phyloP scores from a whole-genome alignment of 148 eudicot genomes.

The Camellia japonica region DNA sequence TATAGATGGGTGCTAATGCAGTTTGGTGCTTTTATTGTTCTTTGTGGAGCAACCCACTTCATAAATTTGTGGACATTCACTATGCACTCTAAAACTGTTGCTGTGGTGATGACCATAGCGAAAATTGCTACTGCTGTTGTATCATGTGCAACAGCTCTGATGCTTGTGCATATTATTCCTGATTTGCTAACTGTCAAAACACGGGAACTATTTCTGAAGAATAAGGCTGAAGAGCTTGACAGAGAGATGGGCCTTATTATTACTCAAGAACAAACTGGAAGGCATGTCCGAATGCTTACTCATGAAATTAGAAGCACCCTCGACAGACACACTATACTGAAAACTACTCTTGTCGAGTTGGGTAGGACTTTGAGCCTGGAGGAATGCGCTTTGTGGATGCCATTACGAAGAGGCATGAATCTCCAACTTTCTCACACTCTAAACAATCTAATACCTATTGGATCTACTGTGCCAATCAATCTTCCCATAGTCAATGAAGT shows the following conservation, averaged over 20 bases:
- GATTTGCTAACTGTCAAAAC: constrained; percentile 83
- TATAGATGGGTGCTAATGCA: constrained; percentile 94
- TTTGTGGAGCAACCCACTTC: constrained; percentile 90
- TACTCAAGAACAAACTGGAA: constrained; percentile 85
- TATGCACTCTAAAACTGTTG: constrained; percentile 76
- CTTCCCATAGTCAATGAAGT: constrained; percentile 57
- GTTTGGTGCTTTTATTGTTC: constrained; percentile 90
- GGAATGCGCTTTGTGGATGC: constrained; percentile 94
- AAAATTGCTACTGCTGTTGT: constrained; percentile 82
- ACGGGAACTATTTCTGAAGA: constrained; percentile 63
- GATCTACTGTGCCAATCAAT: constrained; percentile 63
- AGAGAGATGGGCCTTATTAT: constrained; percentile 86
- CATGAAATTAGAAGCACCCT: constrained; percentile 94
- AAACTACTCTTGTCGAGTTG: constrained; percentile 78
- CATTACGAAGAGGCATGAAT: constrained; percentile 62
- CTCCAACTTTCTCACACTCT: constrained; percentile 69
- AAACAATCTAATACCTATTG: constrained; percentile 55
- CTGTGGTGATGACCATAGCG: constrained; percentile 79
- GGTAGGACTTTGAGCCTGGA: constrained; percentile 76
- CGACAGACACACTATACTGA: constrained; percentile 72
- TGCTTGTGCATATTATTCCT: constrained; percentile 89
- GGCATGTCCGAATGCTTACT: constrained; percentile 93
- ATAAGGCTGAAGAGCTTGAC: constrained; percentile 86
- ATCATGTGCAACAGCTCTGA: constrained; percentile 81
- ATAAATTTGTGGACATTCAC: constrained; percentile 84